A percentile compares a stretch with the other conserved stretches of the same genome.
Conservation (phyloP, 495 filamentous ascomycete genomes). For the Acidiella bohemica region DNA sequence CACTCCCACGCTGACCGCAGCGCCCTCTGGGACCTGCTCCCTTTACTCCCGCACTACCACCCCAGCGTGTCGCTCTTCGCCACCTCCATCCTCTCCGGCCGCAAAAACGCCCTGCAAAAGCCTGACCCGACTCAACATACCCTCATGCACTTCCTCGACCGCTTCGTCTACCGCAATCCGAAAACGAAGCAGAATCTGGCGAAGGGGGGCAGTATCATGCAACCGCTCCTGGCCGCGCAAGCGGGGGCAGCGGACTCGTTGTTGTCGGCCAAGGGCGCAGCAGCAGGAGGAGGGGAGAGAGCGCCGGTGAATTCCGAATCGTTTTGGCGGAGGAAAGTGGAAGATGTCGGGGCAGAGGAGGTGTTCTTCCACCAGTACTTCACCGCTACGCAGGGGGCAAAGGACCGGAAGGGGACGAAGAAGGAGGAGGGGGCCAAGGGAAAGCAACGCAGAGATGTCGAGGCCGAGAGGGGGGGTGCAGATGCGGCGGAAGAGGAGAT, state of each 20-base stretch:
- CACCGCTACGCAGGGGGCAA: constrained; percentile 56
- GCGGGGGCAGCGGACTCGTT: constrained; percentile 49
- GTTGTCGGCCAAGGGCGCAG: constrained; percentile 38
- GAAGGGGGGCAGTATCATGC: constrained; percentile 85
- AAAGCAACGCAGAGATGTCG: constrained; percentile 33
- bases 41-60: constrained; percentile 74
- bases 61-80: constrained; percentile 90
- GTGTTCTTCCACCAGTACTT: constrained; percentile 99
- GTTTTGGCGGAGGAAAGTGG: constrained; percentile 84
- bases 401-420: constrained; percentile 24
- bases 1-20: constrained; percentile 79
- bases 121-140: constrained; percentile 79
- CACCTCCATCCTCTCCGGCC: constrained; percentile 47
- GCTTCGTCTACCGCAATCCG: constrained; percentile 87
- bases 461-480: constrained; percentile 25
- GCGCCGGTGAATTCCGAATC: constrained; percentile 65
- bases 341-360: constrained; percentile 77
- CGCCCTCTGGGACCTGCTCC: constrained; percentile 86
- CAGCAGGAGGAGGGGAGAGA: constrained; percentile 25
- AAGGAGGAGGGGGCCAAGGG: constrained; percentile 47
- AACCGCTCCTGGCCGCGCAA: constrained; percentile 70
- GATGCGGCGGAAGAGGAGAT: constrained; percentile 24
- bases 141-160: constrained; percentile 87
- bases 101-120: constrained; percentile 62
- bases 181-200: constrained; percentile 51